Conservation (phyloP, 2,329 filamentous ascomycete species). For the Fusarium zealandicum region DNA sequence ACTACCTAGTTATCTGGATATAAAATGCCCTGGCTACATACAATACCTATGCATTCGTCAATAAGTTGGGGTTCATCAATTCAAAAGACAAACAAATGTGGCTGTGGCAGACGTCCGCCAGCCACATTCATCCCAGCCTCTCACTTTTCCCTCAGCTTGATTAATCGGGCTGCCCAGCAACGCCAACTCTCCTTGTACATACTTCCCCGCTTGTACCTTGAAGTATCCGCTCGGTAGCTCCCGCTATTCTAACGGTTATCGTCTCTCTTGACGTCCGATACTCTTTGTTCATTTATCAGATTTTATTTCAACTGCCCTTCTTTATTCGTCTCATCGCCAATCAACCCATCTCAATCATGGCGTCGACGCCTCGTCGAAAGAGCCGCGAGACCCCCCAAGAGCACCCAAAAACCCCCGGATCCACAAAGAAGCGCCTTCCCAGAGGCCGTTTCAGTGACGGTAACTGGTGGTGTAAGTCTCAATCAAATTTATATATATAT, state of each 20-base stretch:
- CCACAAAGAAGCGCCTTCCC: constrained; percentile 43
- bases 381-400: neutral
- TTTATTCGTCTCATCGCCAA: neutral
- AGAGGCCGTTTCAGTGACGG: constrained; percentile 46
- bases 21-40: no score
- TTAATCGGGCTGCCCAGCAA: neutral
- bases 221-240: constrained; percentile 16
- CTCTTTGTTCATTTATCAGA: neutral
- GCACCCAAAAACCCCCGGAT: constrained; percentile 35
- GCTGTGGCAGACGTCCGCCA: neutral
- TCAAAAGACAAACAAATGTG: no score
- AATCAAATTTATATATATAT: no score
- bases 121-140: neutral
- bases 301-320: neutral
- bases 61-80: no score
- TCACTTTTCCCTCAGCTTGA: neutral
- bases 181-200: neutral
- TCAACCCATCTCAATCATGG: constrained; percentile 12
- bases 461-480: constrained; percentile 49
- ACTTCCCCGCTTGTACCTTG: constrained; percentile 19
- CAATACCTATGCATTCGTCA: no score
- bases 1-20: no score
- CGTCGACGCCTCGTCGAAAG: constrained; percentile 24
- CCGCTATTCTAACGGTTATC: neutral
- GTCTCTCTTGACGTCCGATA: neutral